Conservation (phyloP, 257 asterid species). For the Avicennia marina region DNA sequence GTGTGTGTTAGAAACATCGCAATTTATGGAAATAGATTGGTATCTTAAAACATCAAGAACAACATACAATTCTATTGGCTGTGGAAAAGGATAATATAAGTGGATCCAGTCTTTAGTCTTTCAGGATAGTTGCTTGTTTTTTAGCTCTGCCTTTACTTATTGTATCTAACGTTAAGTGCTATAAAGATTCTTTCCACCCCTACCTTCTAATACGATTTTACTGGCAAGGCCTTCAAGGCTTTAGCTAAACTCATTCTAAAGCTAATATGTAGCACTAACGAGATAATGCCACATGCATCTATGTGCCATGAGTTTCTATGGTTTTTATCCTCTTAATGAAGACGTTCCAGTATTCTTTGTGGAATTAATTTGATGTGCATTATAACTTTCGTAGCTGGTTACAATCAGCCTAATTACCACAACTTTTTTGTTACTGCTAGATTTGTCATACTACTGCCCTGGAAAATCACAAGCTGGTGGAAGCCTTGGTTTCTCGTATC, state of each 20-base stretch:
- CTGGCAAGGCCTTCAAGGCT: no score
- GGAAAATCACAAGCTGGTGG: slow-evolving; percentile 61
- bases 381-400: no score
- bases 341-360: neutral
- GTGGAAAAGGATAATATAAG: neutral
- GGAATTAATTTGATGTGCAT: neutral
- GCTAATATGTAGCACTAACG: no score
- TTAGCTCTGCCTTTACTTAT: no score
- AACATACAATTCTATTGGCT: neutral
- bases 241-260: no score
- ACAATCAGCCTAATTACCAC: slow-evolving; percentile 1
- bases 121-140: no score
- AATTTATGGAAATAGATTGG: neutral
- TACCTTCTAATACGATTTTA: no score
- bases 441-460: slow-evolving; percentile 46
- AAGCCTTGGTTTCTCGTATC: slow-evolving; percentile 96
- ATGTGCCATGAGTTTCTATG: neutral
- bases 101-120: neutral
- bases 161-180: no score
- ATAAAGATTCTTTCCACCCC: no score
- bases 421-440: slow-evolving; percentile 40
- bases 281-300: no score
- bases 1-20: neutral
- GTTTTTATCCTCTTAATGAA: neutral
- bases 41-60: neutral